A percentile compares a stretch with the other conserved stretches of the same genome.
These are phyloP conservation scores for Sugiyamaella paludigena DNA, from an alignment of 1,139 yeast species.

Conservation along the genomic window DNA sequence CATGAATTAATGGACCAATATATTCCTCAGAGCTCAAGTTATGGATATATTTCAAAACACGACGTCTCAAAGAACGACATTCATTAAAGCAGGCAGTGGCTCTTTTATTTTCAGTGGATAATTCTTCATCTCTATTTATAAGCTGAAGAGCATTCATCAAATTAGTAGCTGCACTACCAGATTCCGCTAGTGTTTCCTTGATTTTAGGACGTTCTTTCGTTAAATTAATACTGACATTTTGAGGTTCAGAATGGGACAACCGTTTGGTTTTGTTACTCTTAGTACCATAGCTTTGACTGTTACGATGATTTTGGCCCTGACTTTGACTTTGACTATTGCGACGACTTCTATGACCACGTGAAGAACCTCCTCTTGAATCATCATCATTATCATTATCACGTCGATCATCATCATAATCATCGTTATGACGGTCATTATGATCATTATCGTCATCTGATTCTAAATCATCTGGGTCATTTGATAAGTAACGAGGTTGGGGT, in stretches of 20 bases:
- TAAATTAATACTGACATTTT: slow-evolving; percentile 46
- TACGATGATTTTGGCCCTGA: not conserved
- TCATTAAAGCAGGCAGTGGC: slow-evolving; percentile 63
- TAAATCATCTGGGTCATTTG: slow-evolving; percentile 22
- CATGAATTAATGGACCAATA: slow-evolving; percentile 77
- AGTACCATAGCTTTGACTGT: not conserved
- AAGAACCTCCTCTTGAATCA: slow-evolving; percentile 4
- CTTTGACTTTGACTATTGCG: not conserved
- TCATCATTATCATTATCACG: slow-evolving; percentile 20
- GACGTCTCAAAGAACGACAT: slow-evolving; percentile 74
- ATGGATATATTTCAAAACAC: slow-evolving; percentile 77
- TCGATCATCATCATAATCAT: slow-evolving; percentile 32
- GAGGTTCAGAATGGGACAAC: not conserved
- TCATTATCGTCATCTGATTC: slow-evolving; percentile 28
- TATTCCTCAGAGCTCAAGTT: slow-evolving; percentile 77
- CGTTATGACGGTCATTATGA: slow-evolving; percentile 28
- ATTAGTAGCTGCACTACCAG: slow-evolving; percentile 73
- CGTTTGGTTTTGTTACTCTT: not conserved
- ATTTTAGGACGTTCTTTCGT: slow-evolving; percentile 74
- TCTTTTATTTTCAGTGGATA: slow-evolving; percentile 61
- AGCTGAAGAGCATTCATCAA: slow-evolving; percentile 61
- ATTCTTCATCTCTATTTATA: slow-evolving; percentile 48
- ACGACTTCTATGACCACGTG: slow-evolving; percentile 6
- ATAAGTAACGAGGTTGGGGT: slow-evolving; percentile 26
- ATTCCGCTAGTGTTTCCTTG: slow-evolving; percentile 65